Evolutionary conservation across 1,284 basidiomycete species (phyloP).

Genomic region (Sporisorium sorghi): DNA sequence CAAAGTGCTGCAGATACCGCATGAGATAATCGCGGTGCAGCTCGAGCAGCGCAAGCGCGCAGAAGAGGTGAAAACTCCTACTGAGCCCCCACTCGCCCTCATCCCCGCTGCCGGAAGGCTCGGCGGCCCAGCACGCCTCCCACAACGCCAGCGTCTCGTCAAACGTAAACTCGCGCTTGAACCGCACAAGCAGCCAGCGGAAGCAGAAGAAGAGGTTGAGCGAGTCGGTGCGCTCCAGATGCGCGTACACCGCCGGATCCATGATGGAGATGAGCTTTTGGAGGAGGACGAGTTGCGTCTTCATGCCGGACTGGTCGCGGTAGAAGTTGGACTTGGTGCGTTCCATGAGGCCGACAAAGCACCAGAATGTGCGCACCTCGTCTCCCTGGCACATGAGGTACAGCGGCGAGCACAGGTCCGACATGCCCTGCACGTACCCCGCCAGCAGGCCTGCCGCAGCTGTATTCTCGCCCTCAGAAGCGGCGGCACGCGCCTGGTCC

Average conservation of each 20-base stretch:
- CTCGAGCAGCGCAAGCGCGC: slow-evolving; percentile 92
- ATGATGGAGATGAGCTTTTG: slow-evolving; percentile 91
- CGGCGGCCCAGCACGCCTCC: slow-evolving; percentile 74
- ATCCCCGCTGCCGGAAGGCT: slow-evolving; percentile 12
- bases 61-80: slow-evolving; percentile 86
- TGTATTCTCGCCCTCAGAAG: neutral
- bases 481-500: slow-evolving; percentile 10
- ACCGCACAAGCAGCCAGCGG: slow-evolving; percentile 74
- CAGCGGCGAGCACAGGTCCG: slow-evolving; percentile 90
- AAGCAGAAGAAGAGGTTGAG: slow-evolving; percentile 99
- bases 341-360: slow-evolving; percentile 92
- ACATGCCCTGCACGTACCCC: slow-evolving; percentile 93
- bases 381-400: slow-evolving; percentile 91
- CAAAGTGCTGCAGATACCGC: slow-evolving; percentile 85
- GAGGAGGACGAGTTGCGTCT: slow-evolving; percentile 85
- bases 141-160: slow-evolving; percentile 87
- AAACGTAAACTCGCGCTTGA: slow-evolving; percentile 86
- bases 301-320: slow-evolving; percentile 98
- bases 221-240: slow-evolving; percentile 83
- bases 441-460: slow-evolving; percentile 13
- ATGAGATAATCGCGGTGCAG: slow-evolving; percentile 92
- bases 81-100: slow-evolving; percentile 10
- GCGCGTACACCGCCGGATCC: slow-evolving; percentile 79
- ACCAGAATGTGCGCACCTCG: slow-evolving; percentile 92
- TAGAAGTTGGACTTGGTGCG: slow-evolving; percentile 95